phyloP scores from a whole-genome alignment of 495 filamentous ascomycete species.

The Margaritispora aquatica region DNA sequence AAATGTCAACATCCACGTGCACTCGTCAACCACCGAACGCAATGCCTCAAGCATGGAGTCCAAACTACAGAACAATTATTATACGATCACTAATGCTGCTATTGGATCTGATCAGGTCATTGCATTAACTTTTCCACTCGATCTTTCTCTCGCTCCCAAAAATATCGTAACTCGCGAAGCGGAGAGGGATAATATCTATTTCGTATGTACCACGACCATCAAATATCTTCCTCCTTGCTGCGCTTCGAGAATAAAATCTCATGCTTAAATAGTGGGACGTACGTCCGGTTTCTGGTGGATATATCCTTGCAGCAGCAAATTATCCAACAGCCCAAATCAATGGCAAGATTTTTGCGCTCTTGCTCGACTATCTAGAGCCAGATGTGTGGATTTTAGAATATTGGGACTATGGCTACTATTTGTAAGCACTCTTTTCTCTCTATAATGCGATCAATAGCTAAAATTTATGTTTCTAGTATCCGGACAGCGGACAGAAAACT shows the following conservation, averaged over 20 bases:
- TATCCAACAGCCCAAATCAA: too few species aligned
- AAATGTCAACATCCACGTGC: background rate
- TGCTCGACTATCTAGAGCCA: too few species aligned
- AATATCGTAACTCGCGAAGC: background rate
- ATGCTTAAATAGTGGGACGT: too few species aligned
- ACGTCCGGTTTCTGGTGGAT: too few species aligned
- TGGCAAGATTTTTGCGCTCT: too few species aligned
- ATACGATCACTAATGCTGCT: background rate
- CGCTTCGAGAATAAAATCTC: too few species aligned
- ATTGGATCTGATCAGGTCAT: too few species aligned
- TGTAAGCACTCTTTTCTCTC: background rate
- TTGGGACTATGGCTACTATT: background rate
- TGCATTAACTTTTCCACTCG: background rate
- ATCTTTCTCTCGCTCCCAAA: background rate
- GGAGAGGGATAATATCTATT: too few species aligned
- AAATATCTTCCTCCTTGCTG: too few species aligned
- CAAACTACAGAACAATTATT: background rate
- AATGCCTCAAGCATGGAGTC: background rate
- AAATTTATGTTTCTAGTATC: background rate
- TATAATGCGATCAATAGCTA: background rate
- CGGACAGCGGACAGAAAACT: background rate
- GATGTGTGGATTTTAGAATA: too few species aligned
- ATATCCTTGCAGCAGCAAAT: too few species aligned
- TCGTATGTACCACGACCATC: too few species aligned
- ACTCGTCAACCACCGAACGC: background rate